Evolutionary conservation across 768 basidiomycete species (phyloP).

Genomic region (Sarcomyxa edulis): DNA sequence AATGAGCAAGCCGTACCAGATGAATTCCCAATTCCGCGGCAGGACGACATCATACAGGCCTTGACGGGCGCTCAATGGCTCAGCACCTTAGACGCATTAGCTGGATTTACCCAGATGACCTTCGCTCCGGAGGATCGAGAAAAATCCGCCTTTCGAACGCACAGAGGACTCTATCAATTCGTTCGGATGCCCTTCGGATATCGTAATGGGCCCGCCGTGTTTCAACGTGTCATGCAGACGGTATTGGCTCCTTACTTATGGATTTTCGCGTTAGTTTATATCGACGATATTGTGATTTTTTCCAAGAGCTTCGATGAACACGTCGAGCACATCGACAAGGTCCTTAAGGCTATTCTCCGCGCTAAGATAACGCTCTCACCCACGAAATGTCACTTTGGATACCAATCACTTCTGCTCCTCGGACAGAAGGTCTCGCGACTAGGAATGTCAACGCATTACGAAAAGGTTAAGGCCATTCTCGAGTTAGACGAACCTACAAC

Average conservation of each 20-base stretch:
- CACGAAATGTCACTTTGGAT: constrained; percentile 29
- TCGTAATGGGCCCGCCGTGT: constrained; percentile 16
- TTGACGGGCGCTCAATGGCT: constrained; percentile 25
- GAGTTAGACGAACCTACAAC: constrained; percentile 21
- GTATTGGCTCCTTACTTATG: constrained; percentile 29
- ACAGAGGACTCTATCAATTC: constrained; percentile 35
- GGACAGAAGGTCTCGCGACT: too few relatives aligned
- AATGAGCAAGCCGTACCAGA: constrained; percentile 4
- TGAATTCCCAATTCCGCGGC: constrained; percentile 19
- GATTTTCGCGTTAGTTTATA: constrained; percentile 34
- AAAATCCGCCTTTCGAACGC: constrained; percentile 32
- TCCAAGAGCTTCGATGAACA: constrained; percentile 23
- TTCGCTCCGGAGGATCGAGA: constrained; percentile 20
- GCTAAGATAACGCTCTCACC: constrained; percentile 27
- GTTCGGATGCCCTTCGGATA: constrained; percentile 1
- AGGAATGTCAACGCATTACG: constrained; percentile 29
- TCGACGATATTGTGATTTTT: constrained; percentile 36
- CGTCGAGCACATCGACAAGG: too few relatives aligned
- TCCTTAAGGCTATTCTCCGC: constrained; percentile 20
- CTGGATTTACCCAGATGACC: constrained; percentile 35
- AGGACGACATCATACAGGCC: constrained; percentile 21
- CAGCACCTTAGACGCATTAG: too few relatives aligned
- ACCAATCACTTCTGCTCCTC: constrained; percentile 23
- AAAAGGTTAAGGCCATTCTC: constrained; percentile 29
- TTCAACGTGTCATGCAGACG: constrained; percentile 37